Percentiles rank a stretch among this genome's conserved stretches.
Conservation (phyloP, 2,329 filamentous ascomycete species). For the Chaetomium globosum region DNA sequence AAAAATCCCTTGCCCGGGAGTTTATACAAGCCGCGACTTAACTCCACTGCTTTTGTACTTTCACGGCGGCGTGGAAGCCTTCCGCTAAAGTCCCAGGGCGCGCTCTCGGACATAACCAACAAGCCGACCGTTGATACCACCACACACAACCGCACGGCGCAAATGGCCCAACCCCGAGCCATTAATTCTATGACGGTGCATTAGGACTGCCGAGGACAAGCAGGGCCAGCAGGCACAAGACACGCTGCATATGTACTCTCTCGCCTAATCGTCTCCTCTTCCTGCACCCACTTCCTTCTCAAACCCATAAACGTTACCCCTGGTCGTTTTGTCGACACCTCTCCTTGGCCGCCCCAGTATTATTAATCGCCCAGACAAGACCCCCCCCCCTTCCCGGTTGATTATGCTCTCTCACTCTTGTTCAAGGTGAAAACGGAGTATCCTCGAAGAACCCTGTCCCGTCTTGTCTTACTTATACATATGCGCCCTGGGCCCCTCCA, state of each 20-base stretch:
- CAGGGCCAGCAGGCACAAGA: slow-evolving; percentile 8
- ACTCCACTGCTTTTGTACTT: slow-evolving; percentile 20
- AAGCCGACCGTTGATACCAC: slow-evolving; percentile 36
- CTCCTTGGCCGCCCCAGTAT: slow-evolving; percentile 26
- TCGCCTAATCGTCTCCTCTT: slow-evolving; percentile 5
- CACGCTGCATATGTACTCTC: slow-evolving; percentile 13
- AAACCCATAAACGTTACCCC: slow-evolving; percentile 1
- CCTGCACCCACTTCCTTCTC: slow-evolving; percentile 23
- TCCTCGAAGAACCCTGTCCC: not conserved
- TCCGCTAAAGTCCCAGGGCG: slow-evolving; percentile 18
- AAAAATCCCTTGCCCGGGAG: not conserved
- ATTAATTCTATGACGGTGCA: slow-evolving; percentile 19
- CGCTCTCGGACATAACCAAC: slow-evolving; percentile 48
- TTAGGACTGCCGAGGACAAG: slow-evolving; percentile 18
- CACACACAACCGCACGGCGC: slow-evolving; percentile 19
- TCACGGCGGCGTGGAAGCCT: not conserved
- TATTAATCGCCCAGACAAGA: slow-evolving; percentile 34
- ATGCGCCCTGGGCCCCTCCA: slow-evolving; percentile 4
- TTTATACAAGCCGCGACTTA: slow-evolving; percentile 11
- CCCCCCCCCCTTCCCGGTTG: slow-evolving; percentile 14
- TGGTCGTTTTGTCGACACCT: not conserved
- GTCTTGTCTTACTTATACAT: slow-evolving; percentile 12
- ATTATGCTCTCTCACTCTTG: slow-evolving; percentile 25
- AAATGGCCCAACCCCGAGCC: slow-evolving; percentile 23
- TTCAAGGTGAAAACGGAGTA: slow-evolving; percentile 14